These are phyloP conservation scores for Hanseniaspora clermontiae DNA, from an alignment of 805 yeast genomes.

Conservation along the genomic window DNA sequence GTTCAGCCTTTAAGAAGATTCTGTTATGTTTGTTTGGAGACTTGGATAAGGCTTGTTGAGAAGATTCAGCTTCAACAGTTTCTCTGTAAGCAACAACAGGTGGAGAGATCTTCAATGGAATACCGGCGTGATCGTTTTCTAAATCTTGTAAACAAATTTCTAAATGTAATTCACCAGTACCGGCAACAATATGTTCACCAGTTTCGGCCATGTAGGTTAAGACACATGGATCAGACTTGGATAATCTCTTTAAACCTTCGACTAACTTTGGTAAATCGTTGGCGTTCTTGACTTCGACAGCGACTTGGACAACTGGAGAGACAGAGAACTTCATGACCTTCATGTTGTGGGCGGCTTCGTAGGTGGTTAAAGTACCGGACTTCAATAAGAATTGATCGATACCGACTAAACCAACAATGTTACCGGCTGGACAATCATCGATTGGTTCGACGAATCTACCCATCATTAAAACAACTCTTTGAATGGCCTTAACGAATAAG, in stretches of 20 bases:
- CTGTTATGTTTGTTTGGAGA: slow-evolving; percentile 99
- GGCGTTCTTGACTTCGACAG: slow-evolving; percentile 99
- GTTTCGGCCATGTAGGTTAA: slow-evolving; percentile 73
- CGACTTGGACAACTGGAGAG: slow-evolving; percentile 98
- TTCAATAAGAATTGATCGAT: slow-evolving; percentile 98
- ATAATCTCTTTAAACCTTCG: slow-evolving; percentile 99
- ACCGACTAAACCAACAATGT: slow-evolving; percentile 99
- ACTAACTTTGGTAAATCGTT: slow-evolving; percentile 98
- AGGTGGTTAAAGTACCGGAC: slow-evolving; percentile 97
- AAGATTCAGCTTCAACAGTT: slow-evolving; percentile 87
- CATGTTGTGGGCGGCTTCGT: slow-evolving; percentile 95
- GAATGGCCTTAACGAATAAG: slow-evolving; percentile 90
- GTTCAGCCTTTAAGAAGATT: slow-evolving; percentile 94
- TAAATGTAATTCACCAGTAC: slow-evolving; percentile 99
- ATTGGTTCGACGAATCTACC: slow-evolving; percentile 96
- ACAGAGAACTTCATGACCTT: slow-evolving; percentile 99
- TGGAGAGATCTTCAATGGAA: slow-evolving; percentile 93
- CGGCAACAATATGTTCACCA: slow-evolving; percentile 99
- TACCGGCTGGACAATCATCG: slow-evolving; percentile 99
- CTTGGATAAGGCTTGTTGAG: slow-evolving; percentile 93
- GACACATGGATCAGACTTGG: slow-evolving; percentile 99
- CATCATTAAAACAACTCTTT: slow-evolving; percentile 99
- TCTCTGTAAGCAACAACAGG: slow-evolving; percentile 99
- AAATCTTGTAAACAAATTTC: slow-evolving; percentile 94
- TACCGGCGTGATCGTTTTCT: slow-evolving; percentile 98